phyloP scores from a whole-genome alignment of 768 basidiomycete genomes.

The Podaxis rugospora region DNA sequence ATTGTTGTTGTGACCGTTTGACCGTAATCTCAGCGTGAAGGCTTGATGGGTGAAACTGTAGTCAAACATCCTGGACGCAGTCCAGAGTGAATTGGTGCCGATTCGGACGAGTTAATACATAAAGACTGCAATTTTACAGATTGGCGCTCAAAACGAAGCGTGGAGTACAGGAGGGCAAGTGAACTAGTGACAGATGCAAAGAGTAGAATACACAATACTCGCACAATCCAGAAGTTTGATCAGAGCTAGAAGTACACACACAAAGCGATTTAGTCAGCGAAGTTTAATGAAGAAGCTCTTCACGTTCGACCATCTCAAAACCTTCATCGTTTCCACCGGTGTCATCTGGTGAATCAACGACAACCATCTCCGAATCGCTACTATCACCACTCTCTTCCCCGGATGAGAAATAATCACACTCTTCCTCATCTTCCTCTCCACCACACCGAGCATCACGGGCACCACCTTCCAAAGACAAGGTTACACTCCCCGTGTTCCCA shows the following conservation, averaged over 20 bases:
- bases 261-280: background rate
- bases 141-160: too few relatives aligned
- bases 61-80: too few relatives aligned
- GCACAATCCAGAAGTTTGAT: too few relatives aligned
- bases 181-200: too few relatives aligned
- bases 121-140: too few relatives aligned
- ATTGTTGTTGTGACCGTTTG: background rate
- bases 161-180: too few relatives aligned
- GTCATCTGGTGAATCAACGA: background rate
- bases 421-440: background rate
- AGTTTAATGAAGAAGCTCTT: background rate
- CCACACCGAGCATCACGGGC: background rate
- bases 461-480: background rate
- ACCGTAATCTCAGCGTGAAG: background rate
- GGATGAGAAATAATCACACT: background rate
- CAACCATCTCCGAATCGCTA: background rate
- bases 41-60: too few relatives aligned
- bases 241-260: background rate
- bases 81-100: too few relatives aligned
- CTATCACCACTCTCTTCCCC: slow-evolving; percentile 8
- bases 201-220: too few relatives aligned
- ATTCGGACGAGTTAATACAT: too few relatives aligned
- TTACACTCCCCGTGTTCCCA: too few relatives aligned
- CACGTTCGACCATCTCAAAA: background rate
- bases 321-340: background rate